A percentile compares a stretch with the other conserved stretches of the same genome.
Evolutionary conservation across 805 yeast genomes (phyloP).

Genomic region (Cyberlindnera japonica): DNA sequence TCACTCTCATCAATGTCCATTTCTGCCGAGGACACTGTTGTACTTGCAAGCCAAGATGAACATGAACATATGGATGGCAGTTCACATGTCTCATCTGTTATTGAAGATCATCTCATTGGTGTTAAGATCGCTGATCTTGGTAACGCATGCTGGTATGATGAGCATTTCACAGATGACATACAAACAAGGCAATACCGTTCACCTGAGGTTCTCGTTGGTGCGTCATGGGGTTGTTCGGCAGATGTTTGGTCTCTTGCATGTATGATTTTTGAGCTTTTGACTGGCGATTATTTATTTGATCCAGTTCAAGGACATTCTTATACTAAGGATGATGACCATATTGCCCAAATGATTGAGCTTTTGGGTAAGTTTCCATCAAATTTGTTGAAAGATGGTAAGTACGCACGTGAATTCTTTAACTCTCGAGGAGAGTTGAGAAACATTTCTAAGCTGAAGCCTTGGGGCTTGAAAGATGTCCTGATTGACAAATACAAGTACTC

Average conservation of each 20-base stretch:
- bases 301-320: conserved; percentile 74
- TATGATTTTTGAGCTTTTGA: conserved; percentile 80
- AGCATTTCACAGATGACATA: conserved; percentile 66
- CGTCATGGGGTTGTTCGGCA: conserved; percentile 91
- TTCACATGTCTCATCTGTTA: background rate
- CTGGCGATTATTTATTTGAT: conserved; percentile 93
- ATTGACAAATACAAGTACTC: conserved; percentile 79
- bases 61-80: background rate
- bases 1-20: conserved; percentile 40
- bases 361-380: conserved; percentile 64
- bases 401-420: conserved; percentile 61
- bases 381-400: conserved; percentile 55
- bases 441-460: conserved; percentile 78
- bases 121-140: conserved; percentile 90
- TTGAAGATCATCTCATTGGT: conserved; percentile 47
- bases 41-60: conserved; percentile 4
- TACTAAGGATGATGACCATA: conserved; percentile 89
- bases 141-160: conserved; percentile 65
- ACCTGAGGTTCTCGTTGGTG: conserved; percentile 80
- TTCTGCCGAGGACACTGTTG: conserved; percentile 29
- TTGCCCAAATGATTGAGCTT: conserved; percentile 90
- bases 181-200: conserved; percentile 76
- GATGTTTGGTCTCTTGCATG: conserved; percentile 98
- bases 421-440: conserved; percentile 68
- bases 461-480: conserved; percentile 82